A percentile compares a stretch with the other conserved stretches of the same genome.
These are phyloP conservation scores for Grigorovia jiainica DNA, from an alignment of 805 yeast genomes.

Conservation along the genomic window DNA sequence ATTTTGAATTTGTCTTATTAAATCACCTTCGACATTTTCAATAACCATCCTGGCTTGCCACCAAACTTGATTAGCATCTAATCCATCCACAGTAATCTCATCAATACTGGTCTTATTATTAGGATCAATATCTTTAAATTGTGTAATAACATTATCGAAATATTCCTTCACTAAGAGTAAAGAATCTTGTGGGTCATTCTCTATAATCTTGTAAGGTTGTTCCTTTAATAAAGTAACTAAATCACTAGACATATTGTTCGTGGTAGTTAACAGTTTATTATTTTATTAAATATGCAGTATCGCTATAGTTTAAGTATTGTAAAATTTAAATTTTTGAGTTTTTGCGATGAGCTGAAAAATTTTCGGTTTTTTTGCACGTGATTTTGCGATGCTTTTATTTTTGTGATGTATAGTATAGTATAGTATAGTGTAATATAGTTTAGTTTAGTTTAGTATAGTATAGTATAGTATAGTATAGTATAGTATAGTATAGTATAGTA, in stretches of 20 bases:
- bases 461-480: no score
- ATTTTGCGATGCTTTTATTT: no score
- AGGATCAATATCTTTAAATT: conserved; percentile 11
- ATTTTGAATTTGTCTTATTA: conserved; percentile 49
- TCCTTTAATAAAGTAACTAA: not conserved
- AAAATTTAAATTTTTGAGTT: no score
- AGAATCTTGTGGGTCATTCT: conserved; percentile 13
- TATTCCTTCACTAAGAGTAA: conserved; percentile 19
- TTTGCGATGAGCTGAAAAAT: not conserved
- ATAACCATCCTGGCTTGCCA: conserved; percentile 82
- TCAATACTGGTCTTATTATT: conserved; percentile 52
- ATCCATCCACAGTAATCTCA: conserved; percentile 73
- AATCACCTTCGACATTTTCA: conserved; percentile 62
- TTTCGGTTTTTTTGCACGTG: not conserved
- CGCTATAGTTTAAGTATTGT: no score
- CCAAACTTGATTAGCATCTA: conserved; percentile 87
- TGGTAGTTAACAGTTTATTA: not conserved
- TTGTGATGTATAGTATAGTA: no score
- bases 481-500: no score
- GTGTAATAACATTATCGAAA: conserved; percentile 20
- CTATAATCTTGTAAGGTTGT: conserved; percentile 7
- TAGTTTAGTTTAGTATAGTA: no score
- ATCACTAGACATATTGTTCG: not conserved
- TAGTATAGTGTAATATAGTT: no score
- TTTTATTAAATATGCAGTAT: no score